Percentiles rank a stretch among this genome's conserved stretches.
phyloP scores from a whole-genome alignment of 768 basidiomycete species.

The Amanita inopinata region DNA sequence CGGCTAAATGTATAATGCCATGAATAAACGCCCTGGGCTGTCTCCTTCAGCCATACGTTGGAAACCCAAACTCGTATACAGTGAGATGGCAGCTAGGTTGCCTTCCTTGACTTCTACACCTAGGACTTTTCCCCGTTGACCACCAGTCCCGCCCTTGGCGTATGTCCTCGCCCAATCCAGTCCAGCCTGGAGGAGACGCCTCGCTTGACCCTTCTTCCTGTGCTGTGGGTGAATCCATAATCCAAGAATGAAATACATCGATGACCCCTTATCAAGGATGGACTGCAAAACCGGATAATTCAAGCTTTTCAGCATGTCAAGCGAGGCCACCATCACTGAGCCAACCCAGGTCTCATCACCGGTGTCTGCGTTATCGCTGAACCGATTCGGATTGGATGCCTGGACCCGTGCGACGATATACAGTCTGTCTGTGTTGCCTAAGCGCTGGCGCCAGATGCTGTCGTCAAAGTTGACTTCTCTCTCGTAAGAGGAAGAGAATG shows the following conservation, averaged over 20 bases:
- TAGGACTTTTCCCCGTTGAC: constrained; percentile 9
- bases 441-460: constrained; percentile 18
- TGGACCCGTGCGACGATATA: constrained; percentile 12
- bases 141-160: not conserved
- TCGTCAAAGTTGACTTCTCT: constrained; percentile 16
- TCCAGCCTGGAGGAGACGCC: constrained; percentile 9
- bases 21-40: not conserved
- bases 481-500: constrained; percentile 19
- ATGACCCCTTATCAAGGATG: constrained; percentile 4
- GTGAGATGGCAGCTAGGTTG: constrained; percentile 13
- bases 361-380: constrained; percentile 2
- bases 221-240: constrained; percentile 19
- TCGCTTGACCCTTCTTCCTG: constrained; percentile 14
- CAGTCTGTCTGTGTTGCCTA: constrained; percentile 14
- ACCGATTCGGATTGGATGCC: constrained; percentile 7
- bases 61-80: constrained; percentile 17
- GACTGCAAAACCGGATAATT: constrained; percentile 1
- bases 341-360: constrained; percentile 8
- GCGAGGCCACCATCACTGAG: constrained; percentile 10
- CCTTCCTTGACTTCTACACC: constrained; percentile 13
- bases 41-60: constrained; percentile 5
- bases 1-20: not conserved
- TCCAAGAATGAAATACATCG: constrained; percentile 12
- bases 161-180: constrained; percentile 8
- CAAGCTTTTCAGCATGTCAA: not conserved